Base-by-base conservation (phyloP, 495 filamentous ascomycete species). In the Cercophora sp. region DNA sequence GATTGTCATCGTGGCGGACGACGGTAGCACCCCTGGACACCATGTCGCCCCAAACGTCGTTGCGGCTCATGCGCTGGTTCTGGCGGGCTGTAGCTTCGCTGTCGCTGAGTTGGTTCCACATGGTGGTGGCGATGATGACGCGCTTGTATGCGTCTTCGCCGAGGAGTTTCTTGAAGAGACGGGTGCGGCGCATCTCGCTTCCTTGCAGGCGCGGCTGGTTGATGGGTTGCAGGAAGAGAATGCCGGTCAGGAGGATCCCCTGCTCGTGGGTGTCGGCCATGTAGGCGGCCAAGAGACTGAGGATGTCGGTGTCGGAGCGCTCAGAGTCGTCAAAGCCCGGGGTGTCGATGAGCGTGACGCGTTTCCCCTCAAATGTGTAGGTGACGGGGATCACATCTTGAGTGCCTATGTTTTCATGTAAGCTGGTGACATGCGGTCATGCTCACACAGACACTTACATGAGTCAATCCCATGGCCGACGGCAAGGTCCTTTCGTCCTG, bases 281-380 rank as follows among this genome's bases (percentile, higher is more conserved):
- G 26, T 59, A 70, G 5, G 35, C 46, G 9, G 68, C 62, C 9
- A 75, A 64, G 13, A 70, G 56, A 3, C 51, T 49, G 3, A 79
- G 65, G 5, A 75, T 63, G 2, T 75, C 71, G 0, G 64, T 57
- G 35, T 77, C 76, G 5, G 57, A 64, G 0, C 68, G 59, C 16
- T 56, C 57, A 2, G 70, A 70, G 55, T 79, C 76, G 50, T 79
- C 65, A 40, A 79, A 79, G 15, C 76, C 77, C 2, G 75, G 76
- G 0, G 75, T 79, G 51, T 79, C 76, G 41, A 79, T 62, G 2
- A 79, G 59, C 24, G 57, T 60, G 16, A 74, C 51, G 1, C 25
- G 41, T 5, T 58, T 42, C 15, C 58, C 62, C 10, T 58, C 55
- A 13, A 67, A 50, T 1, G 36, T 42, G 25, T 49, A 49, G 0